phyloP scores from a whole-genome alignment of 495 filamentous ascomycete genomes.

The Bryoglossum gracile region DNA sequence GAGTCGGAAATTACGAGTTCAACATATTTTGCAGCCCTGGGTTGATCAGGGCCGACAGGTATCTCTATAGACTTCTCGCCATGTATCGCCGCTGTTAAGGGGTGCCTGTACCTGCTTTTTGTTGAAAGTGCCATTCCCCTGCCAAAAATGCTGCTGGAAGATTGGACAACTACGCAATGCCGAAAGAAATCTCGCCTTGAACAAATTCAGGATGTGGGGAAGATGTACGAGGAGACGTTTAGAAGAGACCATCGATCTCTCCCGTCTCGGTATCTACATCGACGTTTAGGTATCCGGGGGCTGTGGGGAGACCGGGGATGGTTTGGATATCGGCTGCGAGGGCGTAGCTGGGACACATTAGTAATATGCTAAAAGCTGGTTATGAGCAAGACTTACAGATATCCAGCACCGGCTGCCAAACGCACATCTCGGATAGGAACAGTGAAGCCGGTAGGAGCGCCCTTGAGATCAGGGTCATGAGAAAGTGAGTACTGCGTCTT shows the following conservation, averaged over 20 bases:
- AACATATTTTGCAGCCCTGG: constrained; percentile 1
- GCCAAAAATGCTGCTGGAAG: constrained; percentile 17
- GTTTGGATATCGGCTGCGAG: constrained; percentile 97
- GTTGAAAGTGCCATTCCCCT: constrained; percentile 21
- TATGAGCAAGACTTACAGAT: constrained; percentile 69
- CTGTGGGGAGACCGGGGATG: constrained; percentile 91
- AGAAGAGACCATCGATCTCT: constrained; percentile 94
- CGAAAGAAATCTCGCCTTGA: not conserved
- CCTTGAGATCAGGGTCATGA: constrained; percentile 90
- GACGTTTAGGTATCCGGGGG: constrained; percentile 92
- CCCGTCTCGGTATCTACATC: constrained; percentile 90
- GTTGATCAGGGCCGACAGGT: constrained; percentile 12
- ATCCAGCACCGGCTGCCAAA: constrained; percentile 84
- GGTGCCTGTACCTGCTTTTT: constrained; percentile 15
- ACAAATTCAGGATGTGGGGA: not conserved
- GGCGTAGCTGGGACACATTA: constrained; percentile 68
- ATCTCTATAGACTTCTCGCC: constrained; percentile 10
- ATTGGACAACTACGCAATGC: not conserved
- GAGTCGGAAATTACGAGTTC: too few species aligned
- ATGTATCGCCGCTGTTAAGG: constrained; percentile 23
- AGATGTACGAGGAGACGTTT: constrained; percentile 1
- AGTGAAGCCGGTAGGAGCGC: constrained; percentile 92
- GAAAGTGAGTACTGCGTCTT: constrained; percentile 98
- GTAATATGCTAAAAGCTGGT: too few species aligned
- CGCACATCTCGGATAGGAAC: constrained; percentile 92